Evolutionary conservation across 495 filamentous ascomycete species (phyloP), one percentile per base, ranked within the genome.

Genomic region (Xylaria venustula): DNA sequence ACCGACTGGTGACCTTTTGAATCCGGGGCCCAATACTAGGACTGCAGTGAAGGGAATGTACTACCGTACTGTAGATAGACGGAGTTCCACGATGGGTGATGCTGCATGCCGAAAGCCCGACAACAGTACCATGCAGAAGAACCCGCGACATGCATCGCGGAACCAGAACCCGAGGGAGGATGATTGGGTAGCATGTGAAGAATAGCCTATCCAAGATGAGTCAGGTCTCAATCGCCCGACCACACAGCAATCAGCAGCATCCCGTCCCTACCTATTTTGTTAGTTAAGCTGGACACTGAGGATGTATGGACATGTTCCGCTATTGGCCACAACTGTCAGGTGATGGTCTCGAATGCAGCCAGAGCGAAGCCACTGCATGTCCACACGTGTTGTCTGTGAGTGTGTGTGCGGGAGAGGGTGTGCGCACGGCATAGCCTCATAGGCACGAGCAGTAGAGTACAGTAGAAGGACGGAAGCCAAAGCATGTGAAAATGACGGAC

Each of bases 401-500:
- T 7, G 14, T 15, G 37, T 40, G 37, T 40, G 15, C 37, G 14
- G 14, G 6, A 40, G 7, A 40, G 26, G 53, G 23, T 12, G 49
- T 17, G 37, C 49, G 25, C 30, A 34, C 5, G 5, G 11, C 30
- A 9, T 32, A 52, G 32, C n/a, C 9, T 11, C 3, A 3, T 14
- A 52, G 30, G 17, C 0, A 15, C 9, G 7, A 17, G 12, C 17
- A 23, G n/a, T 3, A 40, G 20, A 6, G 6, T 7, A 3, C 2
- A 2, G n/a, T 2, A 23, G 7, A 46, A 19, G 19, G 7, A 25
- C 2, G 23, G 8, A 45, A 37, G 3, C 3, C 0, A 8, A 42
- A 44, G 36, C 56, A 59, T 59, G 56, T 59, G 56, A 59, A 59
- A 51, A 51, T 59, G 56, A 59, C 22, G 51, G 14, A n/a, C 8